Conservation (phyloP, 2,329 filamentous ascomycete genomes). For the Epichloe sylvatica region DNA sequence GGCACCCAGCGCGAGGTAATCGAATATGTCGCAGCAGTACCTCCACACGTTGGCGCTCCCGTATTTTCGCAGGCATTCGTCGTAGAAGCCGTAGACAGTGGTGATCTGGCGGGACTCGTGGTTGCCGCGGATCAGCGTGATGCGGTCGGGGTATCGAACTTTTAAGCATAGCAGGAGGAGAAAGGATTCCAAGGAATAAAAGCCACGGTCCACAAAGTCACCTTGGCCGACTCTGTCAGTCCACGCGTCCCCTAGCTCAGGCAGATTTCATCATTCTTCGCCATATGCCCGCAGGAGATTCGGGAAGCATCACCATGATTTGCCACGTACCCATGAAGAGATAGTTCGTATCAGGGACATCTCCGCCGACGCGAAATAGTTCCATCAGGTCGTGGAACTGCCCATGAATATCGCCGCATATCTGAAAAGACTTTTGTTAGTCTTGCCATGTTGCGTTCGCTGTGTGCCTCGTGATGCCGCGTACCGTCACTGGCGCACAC, state of each 20-base stretch:
- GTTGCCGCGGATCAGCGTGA: constrained; percentile 89
- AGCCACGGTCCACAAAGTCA: constrained; percentile 94
- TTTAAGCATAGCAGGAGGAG: constrained; percentile 90
- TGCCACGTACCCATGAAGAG: constrained; percentile 69
- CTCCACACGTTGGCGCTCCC: constrained; percentile 94
- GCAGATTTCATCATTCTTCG: background rate
- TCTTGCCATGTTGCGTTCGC: background rate
- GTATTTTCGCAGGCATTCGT: constrained; percentile 92
- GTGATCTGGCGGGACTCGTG: constrained; percentile 96
- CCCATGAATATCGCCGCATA: constrained; percentile 93
- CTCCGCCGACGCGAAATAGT: constrained; percentile 82
- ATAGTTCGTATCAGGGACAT: constrained; percentile 91
- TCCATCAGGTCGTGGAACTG: constrained; percentile 98
- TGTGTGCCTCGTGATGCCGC: constrained; percentile 10
- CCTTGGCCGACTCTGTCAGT: constrained; percentile 32
- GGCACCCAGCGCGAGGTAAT: constrained; percentile 84
- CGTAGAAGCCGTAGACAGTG: constrained; percentile 95
- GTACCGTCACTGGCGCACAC: constrained; percentile 81
- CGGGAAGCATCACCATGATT: too few species aligned
- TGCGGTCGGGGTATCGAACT: constrained; percentile 92
- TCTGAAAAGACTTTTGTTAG: constrained; percentile 31
- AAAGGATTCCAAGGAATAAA: constrained; percentile 96
- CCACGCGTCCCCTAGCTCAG: background rate
- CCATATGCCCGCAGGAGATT: too few species aligned
- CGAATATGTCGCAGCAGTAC: constrained; percentile 95